These are phyloP conservation scores for Stachybotrys chartarum DNA, from an alignment of 2,329 filamentous ascomycete genomes.

Conservation along the genomic window DNA sequence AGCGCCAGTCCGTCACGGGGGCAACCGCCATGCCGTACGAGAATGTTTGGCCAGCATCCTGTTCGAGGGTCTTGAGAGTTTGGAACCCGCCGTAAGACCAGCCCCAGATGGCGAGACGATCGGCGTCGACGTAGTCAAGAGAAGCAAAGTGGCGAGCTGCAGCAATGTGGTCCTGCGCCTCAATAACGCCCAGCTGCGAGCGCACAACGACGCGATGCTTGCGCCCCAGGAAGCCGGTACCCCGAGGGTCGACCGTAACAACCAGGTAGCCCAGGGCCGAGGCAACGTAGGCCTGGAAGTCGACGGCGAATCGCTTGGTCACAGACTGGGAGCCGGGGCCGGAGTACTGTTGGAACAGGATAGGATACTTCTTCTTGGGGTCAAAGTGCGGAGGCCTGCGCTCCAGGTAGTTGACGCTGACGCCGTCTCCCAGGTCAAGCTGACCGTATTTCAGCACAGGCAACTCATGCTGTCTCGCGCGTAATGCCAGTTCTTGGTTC, in stretches of 20 bases:
- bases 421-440: slow-evolving; percentile 71
- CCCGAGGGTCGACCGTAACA: slow-evolving; percentile 87
- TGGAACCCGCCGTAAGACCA: slow-evolving; percentile 98
- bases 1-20: slow-evolving; percentile 96
- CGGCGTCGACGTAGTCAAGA: slow-evolving; percentile 75
- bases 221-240: slow-evolving; percentile 86
- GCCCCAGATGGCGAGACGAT: slow-evolving; percentile 89
- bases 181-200: slow-evolving; percentile 75
- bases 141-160: slow-evolving; percentile 77
- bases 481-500: slow-evolving; percentile 62
- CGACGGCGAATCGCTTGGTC: slow-evolving; percentile 69
- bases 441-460: slow-evolving; percentile 78
- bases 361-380: slow-evolving; percentile 76
- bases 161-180: slow-evolving; percentile 85
- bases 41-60: slow-evolving; percentile 83
- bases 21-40: slow-evolving; percentile 97
- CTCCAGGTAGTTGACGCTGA: slow-evolving; percentile 67
- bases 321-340: slow-evolving; percentile 92
- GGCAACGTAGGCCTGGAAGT: slow-evolving; percentile 88
- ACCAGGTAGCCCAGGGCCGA: slow-evolving; percentile 85
- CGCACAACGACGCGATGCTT: slow-evolving; percentile 75
- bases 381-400: slow-evolving; percentile 86
- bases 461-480: slow-evolving; percentile 69
- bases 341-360: slow-evolving; percentile 91
- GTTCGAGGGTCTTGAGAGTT: slow-evolving; percentile 89